Evolutionary conservation across 768 basidiomycete genomes (phyloP).

Genomic region (Suillus variegatus): DNA sequence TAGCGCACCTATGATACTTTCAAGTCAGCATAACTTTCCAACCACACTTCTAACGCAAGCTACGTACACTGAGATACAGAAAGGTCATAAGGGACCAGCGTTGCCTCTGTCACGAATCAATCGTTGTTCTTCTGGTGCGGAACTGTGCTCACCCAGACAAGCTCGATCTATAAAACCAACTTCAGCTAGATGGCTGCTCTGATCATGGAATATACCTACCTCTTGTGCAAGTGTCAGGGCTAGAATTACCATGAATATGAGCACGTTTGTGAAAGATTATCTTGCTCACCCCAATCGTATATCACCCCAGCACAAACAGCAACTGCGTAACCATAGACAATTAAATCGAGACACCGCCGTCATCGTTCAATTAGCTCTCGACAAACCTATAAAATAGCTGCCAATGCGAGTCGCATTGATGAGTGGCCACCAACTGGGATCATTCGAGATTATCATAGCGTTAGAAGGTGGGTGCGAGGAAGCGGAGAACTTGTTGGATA

Average conservation of each 20-base stretch:
- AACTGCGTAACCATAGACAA: not conserved
- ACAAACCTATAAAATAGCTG: not conserved
- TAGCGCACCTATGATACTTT: not conserved
- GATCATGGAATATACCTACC: not conserved
- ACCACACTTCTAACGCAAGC: not conserved
- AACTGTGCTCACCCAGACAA: not conserved
- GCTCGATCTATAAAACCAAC: not conserved
- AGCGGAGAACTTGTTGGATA: not conserved
- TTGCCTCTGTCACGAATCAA: not conserved
- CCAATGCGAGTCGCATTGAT: not conserved
- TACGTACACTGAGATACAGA: not conserved
- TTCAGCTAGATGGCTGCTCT: not conserved
- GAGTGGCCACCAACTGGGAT: not conserved
- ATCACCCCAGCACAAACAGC: not conserved
- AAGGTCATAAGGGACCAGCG: not conserved
- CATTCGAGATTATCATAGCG: not conserved
- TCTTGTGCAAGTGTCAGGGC: not conserved
- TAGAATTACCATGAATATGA: not conserved
- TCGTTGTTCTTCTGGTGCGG: not conserved
- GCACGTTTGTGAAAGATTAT: too few species aligned
- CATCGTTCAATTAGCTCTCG: not conserved
- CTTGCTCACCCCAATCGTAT: not conserved
- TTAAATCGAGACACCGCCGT: not conserved
- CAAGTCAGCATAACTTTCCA: not conserved
- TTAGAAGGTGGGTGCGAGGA: not conserved